A percentile compares a stretch with the other conserved stretches of the same genome.
phyloP scores from a whole-genome alignment of 1,284 basidiomycete genomes.

The Ceratobasidium sp. region DNA sequence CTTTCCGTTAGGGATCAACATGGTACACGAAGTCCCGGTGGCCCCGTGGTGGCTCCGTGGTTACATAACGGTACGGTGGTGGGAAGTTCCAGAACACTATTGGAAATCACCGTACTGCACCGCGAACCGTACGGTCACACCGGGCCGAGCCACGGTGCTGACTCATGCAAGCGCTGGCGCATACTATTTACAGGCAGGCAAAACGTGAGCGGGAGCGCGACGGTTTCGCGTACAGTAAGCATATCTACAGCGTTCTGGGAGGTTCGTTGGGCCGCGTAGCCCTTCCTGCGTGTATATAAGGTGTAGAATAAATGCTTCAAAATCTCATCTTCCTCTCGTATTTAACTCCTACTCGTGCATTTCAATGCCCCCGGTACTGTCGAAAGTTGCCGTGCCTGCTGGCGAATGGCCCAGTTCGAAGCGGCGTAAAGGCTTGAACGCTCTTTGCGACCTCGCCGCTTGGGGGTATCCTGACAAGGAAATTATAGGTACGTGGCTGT shows the following conservation, averaged over 20 bases:
- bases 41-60: slow-evolving; percentile 13
- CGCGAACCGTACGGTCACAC: not conserved
- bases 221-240: not conserved
- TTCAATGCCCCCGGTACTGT: not conserved
- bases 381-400: not conserved
- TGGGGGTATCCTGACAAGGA: not conserved
- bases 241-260: not conserved
- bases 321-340: not conserved
- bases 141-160: slow-evolving; percentile 6
- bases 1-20: slow-evolving; percentile 9
- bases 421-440: not conserved
- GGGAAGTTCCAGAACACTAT: not conserved
- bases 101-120: not conserved
- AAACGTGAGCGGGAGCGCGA: not conserved
- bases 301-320: not conserved
- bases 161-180: slow-evolving; percentile 3
- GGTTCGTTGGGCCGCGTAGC: not conserved
- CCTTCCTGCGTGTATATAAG: not conserved
- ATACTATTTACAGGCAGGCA: not conserved
- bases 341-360: not conserved
- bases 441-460: not conserved
- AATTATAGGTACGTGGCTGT: not conserved
- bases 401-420: slow-evolving; percentile 1
- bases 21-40: not conserved
- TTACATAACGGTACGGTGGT: not conserved